Evolutionary conservation across 2,329 filamentous ascomycete species (phyloP), one percentile per base, ranked within the genome.

Genomic region (Drechslerella coelobrocha): DNA sequence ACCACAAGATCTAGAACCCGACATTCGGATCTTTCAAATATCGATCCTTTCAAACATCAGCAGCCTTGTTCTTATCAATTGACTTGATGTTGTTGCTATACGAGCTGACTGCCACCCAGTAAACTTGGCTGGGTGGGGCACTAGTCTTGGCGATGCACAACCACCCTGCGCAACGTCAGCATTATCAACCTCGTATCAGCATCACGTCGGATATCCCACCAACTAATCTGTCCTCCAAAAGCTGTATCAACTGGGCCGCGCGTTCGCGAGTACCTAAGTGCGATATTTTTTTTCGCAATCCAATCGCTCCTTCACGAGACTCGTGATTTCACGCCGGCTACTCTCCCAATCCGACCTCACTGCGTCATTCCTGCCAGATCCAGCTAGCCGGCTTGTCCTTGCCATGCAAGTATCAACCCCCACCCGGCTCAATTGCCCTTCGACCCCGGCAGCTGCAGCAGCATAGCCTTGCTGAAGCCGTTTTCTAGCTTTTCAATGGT

Each of bases 331-430:
- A 39, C 34, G 34, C 17, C 10, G 41, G 19, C 8, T 4, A 45
- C 21, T 45, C 41, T 17, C 17, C 19, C 41, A 45, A n/a, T 8
- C 41, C 14, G 19, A n/a, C 9, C 19, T 14, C 5, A 14, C 41
- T 45, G 41, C 41, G 41, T 45, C 41, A 45, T 45, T 45, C 41
- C 41, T 19, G 3, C 41, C 41, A 19, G 41, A 45, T 45, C 10
- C 41, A 45, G 41, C 41, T 45, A 45, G 41, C 9, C 34, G 34
- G 17, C n/a, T n/a, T 34, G 34, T n/a, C 34, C 34, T 10, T 19
- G 5, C 19, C 19, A 45, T 19, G 19, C 41, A 45, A 39, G 12
- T n/a, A 39, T 39, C 12, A 39, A 39, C 34, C 34, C 34, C 34
- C 34, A 39, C 34, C 4, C 12, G 34, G 12, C 34, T 39, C 34